Base-by-base conservation (phyloP, 2,329 filamentous ascomycete genomes). In the Fusarium scirpi region DNA sequence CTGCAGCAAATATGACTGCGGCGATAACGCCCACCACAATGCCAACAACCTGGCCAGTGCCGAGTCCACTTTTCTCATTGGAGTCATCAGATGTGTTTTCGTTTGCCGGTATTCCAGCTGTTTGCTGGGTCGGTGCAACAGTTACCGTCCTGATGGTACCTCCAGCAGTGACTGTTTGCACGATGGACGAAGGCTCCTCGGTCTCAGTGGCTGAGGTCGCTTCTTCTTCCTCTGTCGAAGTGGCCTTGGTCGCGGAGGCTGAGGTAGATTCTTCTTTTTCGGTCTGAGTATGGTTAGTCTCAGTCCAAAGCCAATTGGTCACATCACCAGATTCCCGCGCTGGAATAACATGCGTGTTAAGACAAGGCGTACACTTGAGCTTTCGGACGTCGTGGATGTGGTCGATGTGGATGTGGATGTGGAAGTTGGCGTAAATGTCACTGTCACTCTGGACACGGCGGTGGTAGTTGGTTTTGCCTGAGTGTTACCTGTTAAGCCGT, bases 121-220 rank as follows among this genome's bases (percentile, higher is more conserved):
- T 76, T 10, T 65, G 63, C 2, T 67, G 67, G 1, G 84, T 84
- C 1, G 87, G 86, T 9, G 81, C 81, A 18, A 87, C 82, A 2
- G 86, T 89, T 5, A 90, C 83, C 2, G 87, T 90, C 61, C 82
- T 83, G 24, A 89, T 79, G 8, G 79, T 83, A 20, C 87, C 87
- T 12, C 82, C 84, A 9, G 82, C 81, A 1, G 87, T 90, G 12
- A 90, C 82, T 0, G 88, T 90, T 72, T 85, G 80, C 4, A 87
- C 73, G 1, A 70, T 51, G n/a, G 78, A 77, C 16, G 76, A 75
- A 10, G 64, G 51, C n/a, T 66, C 20, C 8, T 58, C 44, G 11
- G 49, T 52, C 10, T 57, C 58, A 29, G 72, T 27, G 78, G 74
- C 46, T 69, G 72, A 43, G 64, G 70, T 44, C 67, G 70, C 47